Conservation (phyloP, 352 stramenopile species). For the Pythium dissotocum region DNA sequence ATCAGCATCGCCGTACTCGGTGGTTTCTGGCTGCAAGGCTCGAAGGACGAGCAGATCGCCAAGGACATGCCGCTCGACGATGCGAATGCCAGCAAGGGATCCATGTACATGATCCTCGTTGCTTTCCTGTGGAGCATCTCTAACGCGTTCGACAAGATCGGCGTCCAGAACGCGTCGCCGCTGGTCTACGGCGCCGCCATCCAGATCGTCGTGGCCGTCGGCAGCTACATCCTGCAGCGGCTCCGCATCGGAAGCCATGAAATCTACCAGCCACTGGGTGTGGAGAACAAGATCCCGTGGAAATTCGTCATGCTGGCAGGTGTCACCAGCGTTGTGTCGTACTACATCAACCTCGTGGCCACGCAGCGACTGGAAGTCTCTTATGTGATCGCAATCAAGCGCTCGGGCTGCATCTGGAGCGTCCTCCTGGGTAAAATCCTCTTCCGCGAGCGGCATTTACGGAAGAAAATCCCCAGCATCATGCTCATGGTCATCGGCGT, state of each 20-base stretch:
- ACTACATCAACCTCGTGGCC: slow-evolving; percentile 84
- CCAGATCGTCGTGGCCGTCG: slow-evolving; percentile 63
- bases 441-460: slow-evolving; percentile 69
- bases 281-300: slow-evolving; percentile 66
- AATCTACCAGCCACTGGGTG: slow-evolving; percentile 57
- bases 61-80: slow-evolving; percentile 56
- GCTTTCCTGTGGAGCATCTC: slow-evolving; percentile 85
- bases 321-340: slow-evolving; percentile 73
- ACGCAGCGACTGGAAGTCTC: slow-evolving; percentile 79
- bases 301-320: slow-evolving; percentile 64
- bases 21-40: slow-evolving; percentile 71
- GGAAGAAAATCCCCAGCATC: slow-evolving; percentile 85
- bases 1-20: slow-evolving; percentile 72
- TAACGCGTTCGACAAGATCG: slow-evolving; percentile 85
- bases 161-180: slow-evolving; percentile 76
- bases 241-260: slow-evolving; percentile 61
- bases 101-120: slow-evolving; percentile 82
- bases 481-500: slow-evolving; percentile 79
- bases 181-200: slow-evolving; percentile 73
- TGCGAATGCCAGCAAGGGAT: slow-evolving; percentile 67
- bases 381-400: slow-evolving; percentile 87
- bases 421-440: slow-evolving; percentile 71
- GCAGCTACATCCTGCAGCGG: slow-evolving; percentile 62
- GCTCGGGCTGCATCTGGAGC: slow-evolving; percentile 83
- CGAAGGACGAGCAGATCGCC: slow-evolving; percentile 39